A percentile compares a stretch with the other conserved stretches of the same genome.
Conservation (phyloP, 176 grass and related monocot species). For the Carex littledalei region DNA sequence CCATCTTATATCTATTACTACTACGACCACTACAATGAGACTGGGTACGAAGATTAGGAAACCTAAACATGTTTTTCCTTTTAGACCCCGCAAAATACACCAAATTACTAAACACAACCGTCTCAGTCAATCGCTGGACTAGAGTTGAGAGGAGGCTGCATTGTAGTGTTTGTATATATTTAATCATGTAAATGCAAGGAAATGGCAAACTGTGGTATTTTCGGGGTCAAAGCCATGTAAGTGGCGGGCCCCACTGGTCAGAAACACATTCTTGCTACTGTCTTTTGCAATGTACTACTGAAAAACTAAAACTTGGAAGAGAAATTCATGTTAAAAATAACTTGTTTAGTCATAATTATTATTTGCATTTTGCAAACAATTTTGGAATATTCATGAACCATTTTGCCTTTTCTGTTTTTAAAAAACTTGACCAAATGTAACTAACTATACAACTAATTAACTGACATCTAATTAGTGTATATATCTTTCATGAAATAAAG, state of each 20-base stretch:
- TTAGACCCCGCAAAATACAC: slow-evolving; percentile 13
- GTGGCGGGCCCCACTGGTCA: slow-evolving; percentile 36
- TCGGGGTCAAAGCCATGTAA: slow-evolving; percentile 54
- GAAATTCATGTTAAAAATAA: slow-evolving; percentile 23
- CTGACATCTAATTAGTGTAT: neutral
- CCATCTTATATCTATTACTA: slow-evolving; percentile 20
- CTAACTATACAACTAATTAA: neutral
- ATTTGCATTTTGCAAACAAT: neutral
- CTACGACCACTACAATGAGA: slow-evolving; percentile 11
- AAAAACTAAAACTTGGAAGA: slow-evolving; percentile 18
- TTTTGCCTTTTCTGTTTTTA: neutral
- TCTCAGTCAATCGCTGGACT: slow-evolving; percentile 23
- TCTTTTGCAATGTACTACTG: slow-evolving; percentile 25
- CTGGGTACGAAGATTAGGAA: slow-evolving; percentile 13
- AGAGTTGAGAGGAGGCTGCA: slow-evolving; percentile 24
- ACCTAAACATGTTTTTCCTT: slow-evolving; percentile 22
- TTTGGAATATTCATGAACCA: neutral
- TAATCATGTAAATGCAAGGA: slow-evolving; percentile 29
- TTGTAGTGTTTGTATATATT: slow-evolving; percentile 49
- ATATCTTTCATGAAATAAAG: neutral
- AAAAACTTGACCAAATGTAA: neutral
- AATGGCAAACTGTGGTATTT: slow-evolving; percentile 36
- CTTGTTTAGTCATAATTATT: neutral
- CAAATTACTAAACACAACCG: slow-evolving; percentile 24
- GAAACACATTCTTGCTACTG: slow-evolving; percentile 22